Base-by-base conservation (phyloP, 2,329 filamentous ascomycete species). In the Calonectria leucothoes region DNA sequence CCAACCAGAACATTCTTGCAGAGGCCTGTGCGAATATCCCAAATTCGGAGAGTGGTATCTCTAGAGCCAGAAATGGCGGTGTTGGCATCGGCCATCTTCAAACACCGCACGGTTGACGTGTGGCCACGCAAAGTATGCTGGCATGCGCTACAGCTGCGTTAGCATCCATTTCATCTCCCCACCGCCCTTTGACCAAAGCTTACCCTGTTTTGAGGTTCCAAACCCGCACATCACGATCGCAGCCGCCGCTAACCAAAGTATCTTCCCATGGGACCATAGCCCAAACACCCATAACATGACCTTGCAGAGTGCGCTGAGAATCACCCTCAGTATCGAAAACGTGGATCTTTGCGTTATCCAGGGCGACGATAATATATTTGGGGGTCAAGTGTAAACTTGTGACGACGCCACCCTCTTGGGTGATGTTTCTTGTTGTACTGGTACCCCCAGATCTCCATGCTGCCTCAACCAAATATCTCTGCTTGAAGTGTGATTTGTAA, bases 241-340 rank as follows among this genome's bases (percentile, higher is more conserved):
- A 99, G 7, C 97, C 97, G 80, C 97, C 97, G 80, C 95, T 98
- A 73, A 99, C 97, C 74, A 99, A 89, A 67, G 95, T 94, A 83
- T 99, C 96, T 73, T 95, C 96, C 94, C 96, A 98, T 8, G 97
- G 97, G 29, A 99, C 95, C 96, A 99, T 98, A 63, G 97, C 97
- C 97, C 97, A 99, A 25, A 99, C 97, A 49, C 97, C 97, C 97
- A 99, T 99, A 55, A 98, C 94, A 86, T 99, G 97, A 14, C 97
- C 97, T 82, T 97, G 94, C 33, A 99, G 87, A 3, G 95, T 98
- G 83, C 95, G 95, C 79, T 98, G 93, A 76, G 95, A 92, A 78
- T 95, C 93, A 39, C 97, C 97, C 77, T 97, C 92, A 0, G 95
- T 96, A 83, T 98, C 95, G 82, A 98, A 99, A 31, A 99, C 96